Base-by-base conservation (phyloP, 1,284 basidiomycete species). In the Cryptococcus amylolentus region DNA sequence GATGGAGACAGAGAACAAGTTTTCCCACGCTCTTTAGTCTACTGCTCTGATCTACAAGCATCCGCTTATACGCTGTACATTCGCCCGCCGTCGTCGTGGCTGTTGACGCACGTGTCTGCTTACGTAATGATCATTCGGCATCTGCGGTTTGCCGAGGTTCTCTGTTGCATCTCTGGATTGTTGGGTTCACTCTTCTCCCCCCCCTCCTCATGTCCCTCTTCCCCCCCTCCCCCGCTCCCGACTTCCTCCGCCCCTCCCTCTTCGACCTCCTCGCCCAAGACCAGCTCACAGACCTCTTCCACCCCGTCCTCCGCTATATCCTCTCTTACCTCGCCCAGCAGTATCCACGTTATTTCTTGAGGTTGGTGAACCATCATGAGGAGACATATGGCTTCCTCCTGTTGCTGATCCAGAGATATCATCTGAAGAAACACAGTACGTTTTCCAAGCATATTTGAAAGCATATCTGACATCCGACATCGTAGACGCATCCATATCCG, bases 201-300 rank as follows among this genome's bases (percentile, higher is more conserved):
- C 31, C 1, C 5, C 10, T 35, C 31, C 3, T 7, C 6, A 35
- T 35, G 31, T 35, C 31, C 31, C 31, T 58, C 13, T 54, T 58
- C 31, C 43, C 57, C 7, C 16, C 43, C 28, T 7, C 35, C 27
- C 40, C 47, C 18, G 37, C 51, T 2, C 28, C 41, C n/a, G 52
- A 53, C 43, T 63, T 65, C 23, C 48, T 54, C 14, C 61, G 89
- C 57, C 96, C 96, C 0, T 94, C 92, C 10, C 81, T 98, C 46
- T 98, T 98, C 70, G 96, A 98, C 77, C 84, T 98, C 4, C 82
- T 96, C 27, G 94, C 94, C 0, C 92, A 98, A 75, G 93, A 97
- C 62, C 95, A 98, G 75, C 84, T 99, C 23, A 81, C 88, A 58
- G 90, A 94, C 65, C 82, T 98, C 1, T 82, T 98, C 23, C 93